Base-by-base conservation (phyloP, 768 basidiomycete species). In the Cyclocybe cylindracea region DNA sequence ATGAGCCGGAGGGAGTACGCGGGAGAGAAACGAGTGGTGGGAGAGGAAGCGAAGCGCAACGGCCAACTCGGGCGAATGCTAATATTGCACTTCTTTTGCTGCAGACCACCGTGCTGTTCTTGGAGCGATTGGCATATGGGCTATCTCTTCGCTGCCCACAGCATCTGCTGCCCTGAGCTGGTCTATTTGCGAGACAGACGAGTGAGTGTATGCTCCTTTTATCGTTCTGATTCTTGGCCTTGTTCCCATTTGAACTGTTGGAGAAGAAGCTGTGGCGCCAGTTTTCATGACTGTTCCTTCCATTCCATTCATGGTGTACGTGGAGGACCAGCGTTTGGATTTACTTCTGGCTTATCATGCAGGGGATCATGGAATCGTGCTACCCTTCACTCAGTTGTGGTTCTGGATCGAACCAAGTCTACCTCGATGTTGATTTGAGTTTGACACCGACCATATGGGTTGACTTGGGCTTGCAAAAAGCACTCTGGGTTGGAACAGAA, bases 121-220 rank as follows among this genome's bases (percentile, higher is more conserved):
- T 52, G 44, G 54, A 29, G 16, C 60, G 29, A 32, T 63, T 24
- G 51, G 56, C 24, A 29, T 64, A 29, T 57, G 61, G 54, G 54
- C 57, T 33, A 40, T 56, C 14, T 61, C 63, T 8, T 53, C 45
- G 13, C 10, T 65, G 4, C 66, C 66, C 4, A 55, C 55, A n/a
- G 56, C 59, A 10, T 50, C 56, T 56, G 64, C 64, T n/a, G 55
- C 54, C 24, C 46, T 60, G 48, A 63, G 59, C 40, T 66, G 65
- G 61, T 50, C 53, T 39, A 41, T 55, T 6, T 66, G 65, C 49
- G 61, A 58, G 8, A 64, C 56, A 41, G 52, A 63, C 47, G 54
- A 53, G 65, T 66, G 51, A 61, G 64, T 60, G 9, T 24, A 11
- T 34, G 10, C 1, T 44, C 10, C 8, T 47, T 48, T 42, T 6